phyloP scores from a whole-genome alignment of 331 rosid genomes.

The Quercus phellos region DNA sequence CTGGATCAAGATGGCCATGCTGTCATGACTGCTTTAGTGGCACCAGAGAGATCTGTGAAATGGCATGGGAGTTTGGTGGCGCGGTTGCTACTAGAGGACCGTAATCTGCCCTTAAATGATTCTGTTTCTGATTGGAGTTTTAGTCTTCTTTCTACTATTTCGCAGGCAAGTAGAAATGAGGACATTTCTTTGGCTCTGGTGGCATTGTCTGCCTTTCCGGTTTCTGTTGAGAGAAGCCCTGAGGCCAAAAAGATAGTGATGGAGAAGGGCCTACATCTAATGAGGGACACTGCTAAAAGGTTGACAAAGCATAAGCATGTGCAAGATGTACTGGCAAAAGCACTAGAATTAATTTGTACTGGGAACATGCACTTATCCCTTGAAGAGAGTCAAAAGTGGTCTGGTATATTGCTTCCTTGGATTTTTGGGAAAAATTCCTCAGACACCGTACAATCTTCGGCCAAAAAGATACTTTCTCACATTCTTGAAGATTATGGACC shows the following conservation, averaged over 20 bases:
- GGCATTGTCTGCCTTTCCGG: conserved; percentile 78
- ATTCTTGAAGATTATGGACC: conserved; percentile 80
- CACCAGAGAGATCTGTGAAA: conserved; percentile 95
- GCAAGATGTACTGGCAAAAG: conserved; percentile 81
- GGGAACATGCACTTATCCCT: conserved; percentile 70
- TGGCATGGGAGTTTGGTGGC: conserved; percentile 97
- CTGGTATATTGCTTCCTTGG: conserved; percentile 83
- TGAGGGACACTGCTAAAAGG: conserved; percentile 77
- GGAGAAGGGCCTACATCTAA: conserved; percentile 80
- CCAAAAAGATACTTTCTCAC: conserved; percentile 67
- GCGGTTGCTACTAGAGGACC: conserved; percentile 69
- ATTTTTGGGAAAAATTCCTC: conserved; percentile 69
- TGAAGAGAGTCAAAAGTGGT: conserved; percentile 89
- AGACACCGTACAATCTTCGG: conserved; percentile 57
- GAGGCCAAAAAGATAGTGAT: conserved; percentile 59
- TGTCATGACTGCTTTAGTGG: conserved; percentile 82
- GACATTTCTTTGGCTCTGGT: conserved; percentile 78
- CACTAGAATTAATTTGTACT: conserved; percentile 67
- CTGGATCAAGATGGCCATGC: conserved; percentile 91
- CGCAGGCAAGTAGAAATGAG: conserved; percentile 74
- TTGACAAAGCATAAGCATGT: conserved; percentile 58
- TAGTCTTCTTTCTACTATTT: conserved; percentile 80
- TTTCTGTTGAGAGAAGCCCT: conserved; percentile 74
- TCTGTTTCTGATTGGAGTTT: conserved; percentile 89
- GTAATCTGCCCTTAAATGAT: conserved; percentile 60